These are phyloP conservation scores for Nicotiana attenuata DNA, from an alignment of 257 asterid species.

Conservation along the genomic window DNA sequence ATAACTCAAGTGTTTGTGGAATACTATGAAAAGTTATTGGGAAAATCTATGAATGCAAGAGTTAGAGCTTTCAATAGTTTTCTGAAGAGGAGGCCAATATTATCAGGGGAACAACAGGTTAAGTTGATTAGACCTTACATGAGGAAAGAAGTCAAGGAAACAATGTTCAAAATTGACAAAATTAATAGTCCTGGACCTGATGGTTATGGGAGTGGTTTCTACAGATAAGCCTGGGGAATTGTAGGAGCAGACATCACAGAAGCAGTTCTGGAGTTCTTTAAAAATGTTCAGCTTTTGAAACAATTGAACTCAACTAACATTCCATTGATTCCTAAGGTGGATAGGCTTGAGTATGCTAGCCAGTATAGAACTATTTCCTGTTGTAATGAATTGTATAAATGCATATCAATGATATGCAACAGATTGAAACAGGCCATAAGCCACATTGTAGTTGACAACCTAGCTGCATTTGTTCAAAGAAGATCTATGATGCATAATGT, in stretches of 20 bases:
- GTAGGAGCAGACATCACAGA: neutral
- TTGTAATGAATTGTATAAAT: too few relatives aligned
- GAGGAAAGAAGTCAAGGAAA: neutral
- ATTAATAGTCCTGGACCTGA: neutral
- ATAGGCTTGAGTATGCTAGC: too few relatives aligned
- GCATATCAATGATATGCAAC: too few relatives aligned
- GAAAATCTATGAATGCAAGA: neutral
- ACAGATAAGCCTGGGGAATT: neutral
- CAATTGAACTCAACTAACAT: too few relatives aligned
- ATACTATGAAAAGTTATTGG: neutral
- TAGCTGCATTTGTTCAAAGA: neutral
- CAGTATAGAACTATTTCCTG: too few relatives aligned
- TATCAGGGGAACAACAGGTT: too few relatives aligned
- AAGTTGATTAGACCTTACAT: neutral
- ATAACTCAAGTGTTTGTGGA: too few relatives aligned
- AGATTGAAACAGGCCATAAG: neutral
- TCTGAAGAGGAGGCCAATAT: too few relatives aligned
- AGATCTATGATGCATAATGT: neutral
- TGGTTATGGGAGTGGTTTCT: neutral
- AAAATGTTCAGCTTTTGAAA: too few relatives aligned
- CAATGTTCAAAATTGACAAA: neutral
- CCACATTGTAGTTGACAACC: neutral
- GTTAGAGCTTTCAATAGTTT: neutral
- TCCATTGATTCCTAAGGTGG: too few relatives aligned
- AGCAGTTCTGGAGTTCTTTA: neutral